Conservation (phyloP, 1,284 basidiomycete genomes). For the Cryptococcus sp. region DNA sequence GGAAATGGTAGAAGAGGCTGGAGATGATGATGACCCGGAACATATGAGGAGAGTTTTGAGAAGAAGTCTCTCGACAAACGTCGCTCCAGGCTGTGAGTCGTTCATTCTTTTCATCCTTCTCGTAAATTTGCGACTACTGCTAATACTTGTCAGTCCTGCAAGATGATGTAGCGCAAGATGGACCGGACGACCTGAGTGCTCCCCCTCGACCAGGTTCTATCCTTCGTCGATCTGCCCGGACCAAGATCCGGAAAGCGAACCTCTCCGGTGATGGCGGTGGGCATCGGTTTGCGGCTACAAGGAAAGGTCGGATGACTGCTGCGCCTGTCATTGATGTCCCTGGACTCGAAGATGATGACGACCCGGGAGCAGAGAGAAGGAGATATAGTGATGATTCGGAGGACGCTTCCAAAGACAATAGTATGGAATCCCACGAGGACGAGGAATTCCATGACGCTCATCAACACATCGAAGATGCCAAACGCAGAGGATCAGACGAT, state of each 20-base stretch:
- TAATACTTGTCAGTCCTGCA: slow-evolving; percentile 26
- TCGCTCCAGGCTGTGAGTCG: slow-evolving; percentile 72
- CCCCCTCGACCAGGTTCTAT: slow-evolving; percentile 80
- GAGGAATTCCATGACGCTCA: slow-evolving; percentile 28
- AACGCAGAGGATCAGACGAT: slow-evolving; percentile 51
- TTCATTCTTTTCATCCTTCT: not conserved
- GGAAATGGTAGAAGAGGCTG: slow-evolving; percentile 82
- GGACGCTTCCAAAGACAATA: slow-evolving; percentile 3
- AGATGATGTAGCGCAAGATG: slow-evolving; percentile 30
- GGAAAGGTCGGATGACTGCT: slow-evolving; percentile 45
- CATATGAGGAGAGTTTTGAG: slow-evolving; percentile 75
- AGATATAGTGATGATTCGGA: slow-evolving; percentile 25
- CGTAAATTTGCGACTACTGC: not conserved
- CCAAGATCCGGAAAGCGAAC: slow-evolving; percentile 88
- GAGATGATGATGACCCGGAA: slow-evolving; percentile 74
- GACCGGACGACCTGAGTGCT: slow-evolving; percentile 73
- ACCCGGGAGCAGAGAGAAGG: slow-evolving; percentile 4
- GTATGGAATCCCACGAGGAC: slow-evolving; percentile 13
- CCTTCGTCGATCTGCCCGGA: slow-evolving; percentile 83
- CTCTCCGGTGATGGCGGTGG: slow-evolving; percentile 69
- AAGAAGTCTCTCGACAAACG: slow-evolving; percentile 81
- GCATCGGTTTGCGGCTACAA: slow-evolving; percentile 62
- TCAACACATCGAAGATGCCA: slow-evolving; percentile 18
- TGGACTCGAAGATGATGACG: slow-evolving; percentile 24
- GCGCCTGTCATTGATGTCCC: slow-evolving; percentile 21